Conservation (phyloP, 2,329 filamentous ascomycete genomes). For the Fusarium lateritium region DNA sequence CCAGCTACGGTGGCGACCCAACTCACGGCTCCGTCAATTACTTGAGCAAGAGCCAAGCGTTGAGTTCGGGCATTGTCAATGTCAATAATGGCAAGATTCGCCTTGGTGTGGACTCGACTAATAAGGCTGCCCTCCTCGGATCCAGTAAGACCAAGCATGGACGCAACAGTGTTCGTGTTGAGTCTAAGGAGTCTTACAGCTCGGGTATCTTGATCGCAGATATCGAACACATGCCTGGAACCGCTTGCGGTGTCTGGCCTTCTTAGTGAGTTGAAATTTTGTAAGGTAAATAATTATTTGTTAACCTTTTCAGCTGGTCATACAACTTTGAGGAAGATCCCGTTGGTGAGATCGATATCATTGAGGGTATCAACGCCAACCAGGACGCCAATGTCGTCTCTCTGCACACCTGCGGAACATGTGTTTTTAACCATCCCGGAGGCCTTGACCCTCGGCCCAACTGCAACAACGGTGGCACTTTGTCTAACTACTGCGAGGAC, state of each 20-base stretch:
- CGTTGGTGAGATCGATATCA: slow-evolving; percentile 27
- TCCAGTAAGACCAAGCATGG: slow-evolving; percentile 17
- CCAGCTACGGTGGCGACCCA: slow-evolving; percentile 17
- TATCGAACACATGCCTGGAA: slow-evolving; percentile 29
- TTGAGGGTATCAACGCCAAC: slow-evolving; percentile 18
- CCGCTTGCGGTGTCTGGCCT: slow-evolving; percentile 26
- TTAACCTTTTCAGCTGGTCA: slow-evolving; percentile 14
- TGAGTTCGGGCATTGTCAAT: slow-evolving; percentile 22
- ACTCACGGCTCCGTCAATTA: slow-evolving; percentile 27
- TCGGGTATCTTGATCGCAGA: slow-evolving; percentile 26
- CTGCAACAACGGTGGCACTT: slow-evolving; percentile 15
- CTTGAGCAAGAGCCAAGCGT: slow-evolving; percentile 10
- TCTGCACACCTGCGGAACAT: slow-evolving; percentile 26
- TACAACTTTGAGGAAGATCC: slow-evolving; percentile 29
- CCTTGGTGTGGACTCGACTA: slow-evolving; percentile 12
- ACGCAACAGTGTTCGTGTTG: slow-evolving; percentile 20
- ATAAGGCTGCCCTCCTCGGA: slow-evolving; percentile 5
- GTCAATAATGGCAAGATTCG: slow-evolving; percentile 16
- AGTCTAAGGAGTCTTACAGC: slow-evolving; percentile 23
- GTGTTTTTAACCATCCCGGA: slow-evolving; percentile 15
- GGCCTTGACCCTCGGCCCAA: slow-evolving; percentile 15
- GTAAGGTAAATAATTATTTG: neutral
- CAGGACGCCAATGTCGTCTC: slow-evolving; percentile 22
- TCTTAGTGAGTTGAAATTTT: neutral
- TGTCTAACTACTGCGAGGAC: neutral